Base-by-base conservation (phyloP, 441 rosid species). In the Rhodomyrtus psidioides region DNA sequence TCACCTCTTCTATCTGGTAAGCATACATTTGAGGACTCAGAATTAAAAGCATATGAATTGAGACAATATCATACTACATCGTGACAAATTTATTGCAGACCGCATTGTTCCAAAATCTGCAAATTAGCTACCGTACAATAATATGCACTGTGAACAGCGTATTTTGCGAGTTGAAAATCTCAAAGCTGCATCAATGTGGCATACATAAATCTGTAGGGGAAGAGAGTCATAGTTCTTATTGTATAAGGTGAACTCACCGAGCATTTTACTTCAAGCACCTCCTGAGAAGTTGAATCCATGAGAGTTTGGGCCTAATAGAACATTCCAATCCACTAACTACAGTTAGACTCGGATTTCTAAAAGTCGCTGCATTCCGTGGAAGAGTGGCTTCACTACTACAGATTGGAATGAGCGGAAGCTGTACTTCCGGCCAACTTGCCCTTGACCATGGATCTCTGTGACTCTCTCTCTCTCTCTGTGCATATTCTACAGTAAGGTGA, bases 401-500 rank as follows among this genome's bases (percentile, higher is more conserved):
- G n/a, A 21, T 39, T 70, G 79, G 79, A 39, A 70, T 70, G 49
- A 70, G 49, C 2, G 14, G 46, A 17, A 65, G 46, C 76, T 34
- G 46, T 34, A 70, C n/a, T 70, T 39, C 51, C 15, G 14, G 79
- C 49, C 9, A 70, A 21, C 79, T 70, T 70, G 79, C 79, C 79
- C 79, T 70, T 6, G 79, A 70, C n/a, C 44, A 1, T 6, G n/a
- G 51, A 39, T 70, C 24, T 15, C 23, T 21, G n/a, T 70, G n/a
- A 88, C 84, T 53, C 83, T 88, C 91, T 53, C 44, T 62, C 59
- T 83, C 82, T 10, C 83, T 21, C 83, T n/a, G 1, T 15, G 49
- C 49, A 39, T 39, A 70, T 39, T 70, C 79, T 21, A 70, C 79
- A 21, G 79, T 39, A 39, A 70, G 51, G 51, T 39, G 51, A 70